phyloP scores from a whole-genome alignment of 2,329 filamentous ascomycete species.

The Xylaria sp. region DNA sequence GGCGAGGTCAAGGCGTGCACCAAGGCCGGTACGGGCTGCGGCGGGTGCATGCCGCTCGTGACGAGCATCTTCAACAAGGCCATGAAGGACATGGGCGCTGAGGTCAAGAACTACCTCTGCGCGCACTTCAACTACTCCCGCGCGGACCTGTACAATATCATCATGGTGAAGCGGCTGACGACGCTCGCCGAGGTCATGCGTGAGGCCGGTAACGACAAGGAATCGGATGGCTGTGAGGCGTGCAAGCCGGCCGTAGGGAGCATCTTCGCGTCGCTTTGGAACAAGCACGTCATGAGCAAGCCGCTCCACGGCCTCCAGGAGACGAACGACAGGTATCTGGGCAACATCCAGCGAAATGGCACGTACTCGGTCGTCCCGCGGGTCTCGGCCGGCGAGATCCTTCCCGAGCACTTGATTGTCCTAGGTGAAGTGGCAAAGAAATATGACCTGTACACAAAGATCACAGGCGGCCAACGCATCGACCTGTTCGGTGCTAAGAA shows the following conservation, averaged over 20 bases:
- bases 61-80: slow-evolving; percentile 89
- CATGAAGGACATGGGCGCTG: slow-evolving; percentile 83
- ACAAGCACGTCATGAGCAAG: slow-evolving; percentile 78
- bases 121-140: slow-evolving; percentile 83
- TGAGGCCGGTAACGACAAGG: slow-evolving; percentile 71
- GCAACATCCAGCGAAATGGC: slow-evolving; percentile 89
- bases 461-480: slow-evolving; percentile 89
- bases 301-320: slow-evolving; percentile 79
- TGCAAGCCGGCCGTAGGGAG: slow-evolving; percentile 85
- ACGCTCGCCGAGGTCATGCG: slow-evolving; percentile 79
- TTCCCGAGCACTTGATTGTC: slow-evolving; percentile 80
- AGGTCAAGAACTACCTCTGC: slow-evolving; percentile 86
- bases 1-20: slow-evolving; percentile 87
- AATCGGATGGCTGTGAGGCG: slow-evolving; percentile 80
- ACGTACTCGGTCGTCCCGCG: slow-evolving; percentile 89
- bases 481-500: slow-evolving; percentile 93
- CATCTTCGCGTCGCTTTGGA: slow-evolving; percentile 83
- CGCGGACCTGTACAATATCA: slow-evolving; percentile 87
- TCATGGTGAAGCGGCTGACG: slow-evolving; percentile 78
- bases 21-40: slow-evolving; percentile 89
- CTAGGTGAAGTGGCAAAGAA: slow-evolving; percentile 86
- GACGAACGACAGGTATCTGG: slow-evolving; percentile 87
- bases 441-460: slow-evolving; percentile 86
- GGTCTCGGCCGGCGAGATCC: slow-evolving; percentile 85
- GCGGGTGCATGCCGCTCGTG: slow-evolving; percentile 87